Evolutionary conservation across 306 rosid genomes (phyloP), one percentile per base, ranked within the genome.

Genomic region (Leucaena leucocephala): DNA sequence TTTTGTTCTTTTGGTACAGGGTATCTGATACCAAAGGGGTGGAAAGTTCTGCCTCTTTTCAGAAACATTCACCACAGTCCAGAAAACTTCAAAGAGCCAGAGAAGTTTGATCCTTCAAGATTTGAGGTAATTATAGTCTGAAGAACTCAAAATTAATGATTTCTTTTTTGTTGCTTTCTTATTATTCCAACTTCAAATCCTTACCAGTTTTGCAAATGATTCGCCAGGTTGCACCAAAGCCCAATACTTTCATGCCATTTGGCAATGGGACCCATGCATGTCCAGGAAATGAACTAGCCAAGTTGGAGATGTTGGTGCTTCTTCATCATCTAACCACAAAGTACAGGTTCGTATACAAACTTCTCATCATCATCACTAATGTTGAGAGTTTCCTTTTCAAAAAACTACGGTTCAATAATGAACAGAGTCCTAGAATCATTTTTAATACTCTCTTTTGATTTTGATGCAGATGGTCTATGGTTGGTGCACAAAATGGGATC

Each of bases 201-300:
- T 52, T 52, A 2, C 59, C 13, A 63, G 62, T 71, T 76, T 58
- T 80, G 35, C 59, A 44, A 36, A 78, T 57, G 27, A 71, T 79
- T 71, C 67, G 68, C 61, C 88, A 94, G 97, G 94, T 86, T 43
- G 86, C 98, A 22, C 96, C 92, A 78, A 93, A 95, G 14, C 91
- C 99, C 85, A 85, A 95, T 80, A 93, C 97, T 3, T 95, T 90
- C 59, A 85, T 95, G 94, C 99, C 99, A 83, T 95, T 95, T 89
- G 99, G 99, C 69, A 95, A 87, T 81, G 99, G 99, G 87, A 84
- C 81, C 92, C 99, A 95, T 78, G 82, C 91, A 5, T 95, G 99
- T 74, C 99, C 99, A 0, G 99, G 99, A 44, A 95, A 95, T 87
- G 98, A 95, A 72, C 80, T 95, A 34, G 99, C 99, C 78, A 95